Base-by-base conservation (phyloP, 495 filamentous ascomycete species). In the Parathielavia hyrcaniae region DNA sequence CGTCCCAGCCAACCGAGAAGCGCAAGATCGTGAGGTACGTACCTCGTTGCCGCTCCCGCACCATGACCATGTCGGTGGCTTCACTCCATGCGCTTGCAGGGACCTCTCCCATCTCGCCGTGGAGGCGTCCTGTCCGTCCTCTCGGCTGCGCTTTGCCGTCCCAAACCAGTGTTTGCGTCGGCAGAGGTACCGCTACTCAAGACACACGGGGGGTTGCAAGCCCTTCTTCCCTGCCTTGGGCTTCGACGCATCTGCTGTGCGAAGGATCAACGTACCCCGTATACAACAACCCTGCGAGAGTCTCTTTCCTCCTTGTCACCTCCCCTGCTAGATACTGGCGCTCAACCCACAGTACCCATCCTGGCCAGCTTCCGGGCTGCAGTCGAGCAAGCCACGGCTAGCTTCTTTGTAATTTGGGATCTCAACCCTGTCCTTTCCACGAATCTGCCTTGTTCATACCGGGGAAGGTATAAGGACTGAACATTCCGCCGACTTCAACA, bases 11-110 rank as follows among this genome's bases (percentile, higher is more conserved):
- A 62, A 57, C 48, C 43, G 53, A 54, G 55, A 20, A 30, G 44
- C 5, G 6, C 23, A 35, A 44, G 47, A 50, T 48, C 39, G 51
- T 41, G 26, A 39, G 36, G 60, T 60, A 64, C 54, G 59, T 62
- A 60, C 59, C 55, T 34, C 56, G 49, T 49, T 66, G 61, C 63
- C 59, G 61, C 63, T 66, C 60, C 53, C 40, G 52, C 12, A 53
- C 35, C 50, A 30, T 30, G 3, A 30, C 26, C 26, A 30, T 30
- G 26, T 6, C 6, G 26, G 26, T 30, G 26, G 48, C 40, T 49
- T 61, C 47, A n/a, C 44, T 55, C 58, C 53, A 43, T 57, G 16
- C 23, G 45, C 34, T 23, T 34, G 44, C 36, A 41, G 44, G 38
- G 39, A 53, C 44, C 51, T 19, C 50, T 41, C 40, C 50, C 50